Evolutionary conservation across 805 yeast genomes (phyloP), one percentile per base, ranked within the genome.

Genomic region (Candida sakaeoensis): DNA sequence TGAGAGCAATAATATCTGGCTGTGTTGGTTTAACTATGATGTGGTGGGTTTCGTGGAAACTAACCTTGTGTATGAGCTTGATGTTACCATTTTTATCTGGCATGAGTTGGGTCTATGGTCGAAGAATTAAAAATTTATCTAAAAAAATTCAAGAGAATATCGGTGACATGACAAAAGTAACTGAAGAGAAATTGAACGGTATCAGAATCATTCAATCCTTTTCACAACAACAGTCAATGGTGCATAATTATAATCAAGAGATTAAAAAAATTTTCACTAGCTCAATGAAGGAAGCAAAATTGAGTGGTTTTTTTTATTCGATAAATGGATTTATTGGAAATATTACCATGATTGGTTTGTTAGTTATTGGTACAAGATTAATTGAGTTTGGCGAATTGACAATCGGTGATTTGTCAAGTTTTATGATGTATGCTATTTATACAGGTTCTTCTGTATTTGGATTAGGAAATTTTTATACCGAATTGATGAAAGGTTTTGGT

Each of bases 401-500:
- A 0, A 75, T 89, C 28, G 98, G 98, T 39, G 96, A 90, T 52
- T 70, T 91, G 32, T 83, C 95, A 5, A 84, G 95, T 37, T 91
- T 89, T 60, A 82, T 90, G 81, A 85, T 91, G 93, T 91, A 91
- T 63, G 93, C 97, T 0, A 87, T 87, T 1, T 91, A 86, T 60
- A 85, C 96, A 2, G 98, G 96, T 0, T 72, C 88, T n/a, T 87
- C 96, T 7, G 85, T 90, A 52, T 85, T 85, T 60, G 96, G 97
- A 0, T 58, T 91, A 14, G 91, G 96, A 0, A 85, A 85, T 53
- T 91, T 91, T 57, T 91, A 90, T 57, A 80, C 95, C 2, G 98
- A 91, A 59, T 67, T 91, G 43, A 91, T 91, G 97, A 91, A 91
- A 65, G 98, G 97, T 41, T 85, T 90, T 6, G 98, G 98, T 37